Evolutionary conservation across 805 yeast genomes (phyloP).

Genomic region (Cyberlindnera maritima): DNA sequence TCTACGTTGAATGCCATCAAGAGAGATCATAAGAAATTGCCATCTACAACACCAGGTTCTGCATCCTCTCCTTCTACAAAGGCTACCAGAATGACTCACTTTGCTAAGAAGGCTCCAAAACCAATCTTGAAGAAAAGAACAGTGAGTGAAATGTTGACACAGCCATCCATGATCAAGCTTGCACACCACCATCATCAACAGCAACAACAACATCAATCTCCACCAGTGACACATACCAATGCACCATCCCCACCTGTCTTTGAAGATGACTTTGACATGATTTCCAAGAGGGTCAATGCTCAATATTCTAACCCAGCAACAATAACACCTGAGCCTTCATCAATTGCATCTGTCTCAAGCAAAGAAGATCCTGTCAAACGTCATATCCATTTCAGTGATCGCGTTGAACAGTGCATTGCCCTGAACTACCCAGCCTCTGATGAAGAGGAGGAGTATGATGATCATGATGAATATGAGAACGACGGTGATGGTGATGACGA

Average conservation of each 20-base stretch:
- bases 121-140: constrained; percentile 88
- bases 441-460: constrained; percentile 27
- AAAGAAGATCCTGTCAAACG: constrained; percentile 32
- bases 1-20: constrained; percentile 25
- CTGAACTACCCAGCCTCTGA: constrained; percentile 33
- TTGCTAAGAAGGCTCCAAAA: constrained; percentile 43
- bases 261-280: constrained; percentile 28
- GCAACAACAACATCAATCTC: constrained; percentile 7
- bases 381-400: constrained; percentile 89
- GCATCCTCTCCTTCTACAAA: constrained; percentile 13
- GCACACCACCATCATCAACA: constrained; percentile 21
- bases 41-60: constrained; percentile 14
- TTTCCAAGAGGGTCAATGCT: constrained; percentile 27
- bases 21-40: constrained; percentile 21
- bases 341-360: constrained; percentile 1
- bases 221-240: neutral
- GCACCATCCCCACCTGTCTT: constrained; percentile 26
- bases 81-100: constrained; percentile 11
- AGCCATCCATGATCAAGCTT: constrained; percentile 36
- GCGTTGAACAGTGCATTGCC: constrained; percentile 93
- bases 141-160: constrained; percentile 75
- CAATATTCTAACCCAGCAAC: constrained; percentile 20
- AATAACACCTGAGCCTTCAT: neutral
- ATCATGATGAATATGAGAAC: constrained; percentile 23
- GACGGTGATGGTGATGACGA: constrained; percentile 24